Conservation (phyloP, 2,329 filamentous ascomycete species). For the Boeremia exigua region DNA sequence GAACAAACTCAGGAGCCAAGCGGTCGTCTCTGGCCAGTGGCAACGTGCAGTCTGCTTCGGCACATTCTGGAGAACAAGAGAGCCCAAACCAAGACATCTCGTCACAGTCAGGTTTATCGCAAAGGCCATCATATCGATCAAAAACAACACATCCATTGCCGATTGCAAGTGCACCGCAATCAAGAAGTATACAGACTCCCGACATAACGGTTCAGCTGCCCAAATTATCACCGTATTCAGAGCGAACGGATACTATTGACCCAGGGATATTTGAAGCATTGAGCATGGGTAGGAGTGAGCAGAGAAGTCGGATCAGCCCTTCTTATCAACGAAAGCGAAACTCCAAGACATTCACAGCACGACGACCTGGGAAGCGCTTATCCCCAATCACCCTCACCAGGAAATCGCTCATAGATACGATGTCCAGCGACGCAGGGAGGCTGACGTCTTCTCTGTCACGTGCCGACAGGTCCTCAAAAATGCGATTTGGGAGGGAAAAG, state of each 20-base stretch:
- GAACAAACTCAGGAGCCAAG: not conserved
- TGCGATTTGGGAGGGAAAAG: not conserved
- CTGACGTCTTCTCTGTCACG: not conserved
- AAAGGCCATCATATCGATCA: not conserved
- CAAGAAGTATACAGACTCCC: not conserved
- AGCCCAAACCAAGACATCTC: not conserved
- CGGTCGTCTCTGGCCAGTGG: conserved; percentile 21
- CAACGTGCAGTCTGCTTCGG: conserved; percentile 18
- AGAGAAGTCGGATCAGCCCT: not conserved
- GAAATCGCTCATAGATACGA: not conserved
- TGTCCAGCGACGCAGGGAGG: not conserved
- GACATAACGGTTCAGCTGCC: too few relatives aligned
- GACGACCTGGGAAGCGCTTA: not conserved
- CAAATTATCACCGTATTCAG: not conserved
- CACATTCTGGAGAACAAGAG: conserved; percentile 21
- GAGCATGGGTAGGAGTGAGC: not conserved
- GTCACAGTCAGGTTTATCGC: conserved; percentile 2
- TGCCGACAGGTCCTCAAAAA: not conserved
- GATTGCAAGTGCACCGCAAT: too few relatives aligned
- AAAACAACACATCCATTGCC: not conserved
- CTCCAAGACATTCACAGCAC: not conserved
- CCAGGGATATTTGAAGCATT: not conserved
- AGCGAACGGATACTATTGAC: not conserved
- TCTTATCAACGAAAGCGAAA: not conserved
- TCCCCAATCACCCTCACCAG: not conserved